phyloP scores from a whole-genome alignment of 2,329 filamentous ascomycete genomes.

The Elsinoe perseae region DNA sequence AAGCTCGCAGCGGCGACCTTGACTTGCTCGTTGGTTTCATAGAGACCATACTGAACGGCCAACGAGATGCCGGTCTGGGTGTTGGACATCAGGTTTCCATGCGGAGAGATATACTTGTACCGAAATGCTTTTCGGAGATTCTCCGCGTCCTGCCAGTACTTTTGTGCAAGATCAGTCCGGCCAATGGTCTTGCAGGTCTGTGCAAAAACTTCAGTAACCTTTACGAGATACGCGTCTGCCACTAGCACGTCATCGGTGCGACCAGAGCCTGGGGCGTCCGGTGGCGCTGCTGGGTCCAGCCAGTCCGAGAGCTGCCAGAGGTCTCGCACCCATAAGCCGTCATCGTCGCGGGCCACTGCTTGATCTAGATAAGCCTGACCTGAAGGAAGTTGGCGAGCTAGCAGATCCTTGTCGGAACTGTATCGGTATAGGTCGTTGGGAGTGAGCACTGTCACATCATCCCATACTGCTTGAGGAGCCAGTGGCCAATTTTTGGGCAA shows the following conservation, averaged over 20 bases:
- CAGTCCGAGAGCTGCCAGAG: slow-evolving; percentile 36
- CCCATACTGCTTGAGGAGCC: slow-evolving; percentile 32
- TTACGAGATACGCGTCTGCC: slow-evolving; percentile 35
- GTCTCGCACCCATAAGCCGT: slow-evolving; percentile 31
- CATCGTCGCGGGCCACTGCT: slow-evolving; percentile 27
- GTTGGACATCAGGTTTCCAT: slow-evolving; percentile 27
- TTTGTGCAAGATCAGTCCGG: slow-evolving; percentile 21
- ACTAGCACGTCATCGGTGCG: slow-evolving; percentile 32
- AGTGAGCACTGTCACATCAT: slow-evolving; percentile 32
- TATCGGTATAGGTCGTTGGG: slow-evolving; percentile 32
- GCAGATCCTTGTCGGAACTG: slow-evolving; percentile 31
- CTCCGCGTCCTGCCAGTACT: slow-evolving; percentile 22
- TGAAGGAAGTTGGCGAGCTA: slow-evolving; percentile 31
- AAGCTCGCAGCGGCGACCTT: slow-evolving; percentile 23
- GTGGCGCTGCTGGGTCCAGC: slow-evolving; percentile 35
- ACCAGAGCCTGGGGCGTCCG: slow-evolving; percentile 29
- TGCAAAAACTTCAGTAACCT: slow-evolving; percentile 24
- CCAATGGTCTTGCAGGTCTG: slow-evolving; percentile 25
- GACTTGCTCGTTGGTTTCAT: slow-evolving; percentile 19
- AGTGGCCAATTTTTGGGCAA: slow-evolving; percentile 15
- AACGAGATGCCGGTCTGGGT: slow-evolving; percentile 29
- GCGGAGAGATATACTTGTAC: slow-evolving; percentile 24
- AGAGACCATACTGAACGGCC: slow-evolving; percentile 26
- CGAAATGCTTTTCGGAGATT: slow-evolving; percentile 27
- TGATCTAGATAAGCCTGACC: slow-evolving; percentile 33